phyloP scores from a whole-genome alignment of 2,329 filamentous ascomycete species.

The Diaporthe destruens region DNA sequence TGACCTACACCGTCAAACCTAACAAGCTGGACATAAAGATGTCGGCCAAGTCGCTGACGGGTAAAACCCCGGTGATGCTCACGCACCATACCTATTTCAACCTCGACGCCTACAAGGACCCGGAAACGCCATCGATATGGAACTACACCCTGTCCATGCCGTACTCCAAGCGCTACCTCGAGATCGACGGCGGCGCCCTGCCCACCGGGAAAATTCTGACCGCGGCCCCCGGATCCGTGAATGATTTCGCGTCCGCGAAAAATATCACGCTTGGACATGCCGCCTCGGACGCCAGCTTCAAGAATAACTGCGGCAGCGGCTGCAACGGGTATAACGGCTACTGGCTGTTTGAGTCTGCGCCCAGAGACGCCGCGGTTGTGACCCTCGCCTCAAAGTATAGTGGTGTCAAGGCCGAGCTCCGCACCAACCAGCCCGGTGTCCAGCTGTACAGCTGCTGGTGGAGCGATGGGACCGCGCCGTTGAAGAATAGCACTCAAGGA shows the following conservation, averaged over 20 bases:
- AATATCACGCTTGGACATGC: slow-evolving; percentile 73
- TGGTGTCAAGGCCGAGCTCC: slow-evolving; percentile 78
- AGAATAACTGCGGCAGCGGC: slow-evolving; percentile 72
- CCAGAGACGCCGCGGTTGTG: slow-evolving; percentile 58
- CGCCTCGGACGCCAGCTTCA: slow-evolving; percentile 64
- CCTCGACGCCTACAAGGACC: slow-evolving; percentile 73
- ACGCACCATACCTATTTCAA: slow-evolving; percentile 79
- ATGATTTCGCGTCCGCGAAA: slow-evolving; percentile 74
- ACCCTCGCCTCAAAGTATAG: slow-evolving; percentile 72
- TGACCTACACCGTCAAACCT: slow-evolving; percentile 72
- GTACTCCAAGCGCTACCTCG: slow-evolving; percentile 70
- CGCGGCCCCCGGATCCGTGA: slow-evolving; percentile 67
- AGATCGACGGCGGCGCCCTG: slow-evolving; percentile 66
- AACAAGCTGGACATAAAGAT: slow-evolving; percentile 72
- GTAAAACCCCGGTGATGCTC: slow-evolving; percentile 68
- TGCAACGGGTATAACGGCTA: slow-evolving; percentile 81
- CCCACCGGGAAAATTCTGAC: slow-evolving; percentile 73
- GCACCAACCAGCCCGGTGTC: slow-evolving; percentile 77
- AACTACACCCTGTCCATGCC: slow-evolving; percentile 74
- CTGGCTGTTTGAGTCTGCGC: slow-evolving; percentile 59
- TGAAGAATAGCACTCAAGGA: slow-evolving; percentile 71
- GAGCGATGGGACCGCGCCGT: slow-evolving; percentile 61
- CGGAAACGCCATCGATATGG: slow-evolving; percentile 65
- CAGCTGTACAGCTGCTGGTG: slow-evolving; percentile 78
- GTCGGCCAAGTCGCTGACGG: slow-evolving; percentile 66